Base-by-base conservation (phyloP, 2,329 filamentous ascomycete species). In the Penicillium sp. region DNA sequence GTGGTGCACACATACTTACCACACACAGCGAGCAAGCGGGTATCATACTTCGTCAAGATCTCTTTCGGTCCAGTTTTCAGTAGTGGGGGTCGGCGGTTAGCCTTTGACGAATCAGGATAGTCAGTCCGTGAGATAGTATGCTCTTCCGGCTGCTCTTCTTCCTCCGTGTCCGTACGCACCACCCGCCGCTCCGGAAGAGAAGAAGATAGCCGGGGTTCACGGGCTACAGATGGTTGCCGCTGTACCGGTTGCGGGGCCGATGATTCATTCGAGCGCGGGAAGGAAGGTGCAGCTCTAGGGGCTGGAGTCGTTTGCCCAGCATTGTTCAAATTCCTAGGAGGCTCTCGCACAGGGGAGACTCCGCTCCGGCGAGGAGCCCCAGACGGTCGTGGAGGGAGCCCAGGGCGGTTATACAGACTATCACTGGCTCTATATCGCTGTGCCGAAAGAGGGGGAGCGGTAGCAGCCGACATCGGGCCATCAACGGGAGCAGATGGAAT, bases 1-100 rank as follows among this genome's bases (percentile, higher is more conserved):
- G 89, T 90, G 0, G 92, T 93, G 69, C 91, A 96, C 7, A 94
- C 85, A 61, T 88, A 86, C 60, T 92, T 87, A 7, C 94, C 94
- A 68, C 90, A 97, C 2, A 96, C 86, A 58, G 94, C 92, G 67
- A 97, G 86, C 29, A 91, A 79, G 39, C 91, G 86, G 5, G 90
- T 89, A 59, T 97, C 94, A 62, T 96, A 94, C 64, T 90, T 91
- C 3, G 89, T 92, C 29, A 82, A 75, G 53, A 99, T 92, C 59
- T 93, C 89, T 47, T 81, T 81, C n/a, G 83, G 82, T 0, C 89
- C 87, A 39, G 85, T 81, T 63, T 86, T 88, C 62, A 90, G 85
- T 47, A 82, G 82, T 0, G 94, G 94, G 14, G 90, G 88, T 45
- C 91, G 84, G 46, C 94, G 85, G 68, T 97, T 99, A 2, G 90